Percentiles rank a stretch among this genome's conserved stretches.
Evolutionary conservation across 179 eudicot species (phyloP).

Genomic region (Spinacia oleracea): DNA sequence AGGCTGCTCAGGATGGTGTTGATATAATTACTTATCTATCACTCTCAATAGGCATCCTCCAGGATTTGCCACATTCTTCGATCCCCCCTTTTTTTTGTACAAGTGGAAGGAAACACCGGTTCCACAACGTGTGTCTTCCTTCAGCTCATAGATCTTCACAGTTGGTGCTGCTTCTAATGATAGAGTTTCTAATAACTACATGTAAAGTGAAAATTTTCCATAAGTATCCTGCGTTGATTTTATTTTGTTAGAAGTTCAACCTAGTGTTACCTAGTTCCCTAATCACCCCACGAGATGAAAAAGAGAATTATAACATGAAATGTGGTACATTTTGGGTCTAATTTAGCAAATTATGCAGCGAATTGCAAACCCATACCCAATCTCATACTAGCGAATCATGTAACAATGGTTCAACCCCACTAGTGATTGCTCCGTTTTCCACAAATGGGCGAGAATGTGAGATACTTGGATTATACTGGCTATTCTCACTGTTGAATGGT

Average conservation of each 20-base stretch:
- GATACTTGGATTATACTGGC: background rate
- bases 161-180: constrained; percentile 98
- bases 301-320: too few species aligned
- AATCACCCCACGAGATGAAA: too few species aligned
- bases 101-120: constrained; percentile 99
- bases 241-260: background rate
- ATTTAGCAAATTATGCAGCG: too few species aligned
- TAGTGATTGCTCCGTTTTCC: background rate
- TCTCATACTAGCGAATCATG: too few species aligned
- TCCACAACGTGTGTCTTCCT: constrained; percentile 85
- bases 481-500: background rate
- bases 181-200: constrained; percentile 80
- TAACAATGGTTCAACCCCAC: too few species aligned
- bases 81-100: constrained; percentile 95
- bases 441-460: background rate
- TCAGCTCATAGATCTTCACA: constrained; percentile 98
- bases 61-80: constrained; percentile 92
- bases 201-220: constrained; percentile 43
- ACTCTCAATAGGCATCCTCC: constrained; percentile 99
- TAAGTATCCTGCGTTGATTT: background rate
- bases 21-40: constrained; percentile 90
- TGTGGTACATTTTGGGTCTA: too few species aligned
- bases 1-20: constrained; percentile 99
- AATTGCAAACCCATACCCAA: too few species aligned
- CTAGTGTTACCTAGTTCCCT: too few species aligned